Conservation (phyloP, 2,329 filamentous ascomycete species). For the Claviceps purpurea region DNA sequence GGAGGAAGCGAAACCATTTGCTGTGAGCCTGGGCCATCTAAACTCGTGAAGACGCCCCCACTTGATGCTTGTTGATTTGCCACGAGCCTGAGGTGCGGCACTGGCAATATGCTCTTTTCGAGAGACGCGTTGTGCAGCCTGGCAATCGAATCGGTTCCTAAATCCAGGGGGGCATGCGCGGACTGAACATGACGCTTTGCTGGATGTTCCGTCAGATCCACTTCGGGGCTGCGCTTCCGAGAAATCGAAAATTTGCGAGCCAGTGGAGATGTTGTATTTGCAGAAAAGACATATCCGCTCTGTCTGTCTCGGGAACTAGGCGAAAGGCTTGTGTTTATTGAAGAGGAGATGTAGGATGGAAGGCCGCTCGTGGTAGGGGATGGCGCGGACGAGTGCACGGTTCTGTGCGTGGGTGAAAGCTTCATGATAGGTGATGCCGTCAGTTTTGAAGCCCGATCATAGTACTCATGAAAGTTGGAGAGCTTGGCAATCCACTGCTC, state of each 20-base stretch:
- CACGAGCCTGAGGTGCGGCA: slow-evolving; percentile 58
- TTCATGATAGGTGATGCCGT: slow-evolving; percentile 28
- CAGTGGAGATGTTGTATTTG: slow-evolving; percentile 33
- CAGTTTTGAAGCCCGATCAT: slow-evolving; percentile 50
- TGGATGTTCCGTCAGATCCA: slow-evolving; percentile 37
- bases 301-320: slow-evolving; percentile 24
- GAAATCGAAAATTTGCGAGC: slow-evolving; percentile 32
- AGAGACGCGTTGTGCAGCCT: slow-evolving; percentile 11
- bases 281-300: slow-evolving; percentile 26
- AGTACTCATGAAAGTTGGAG: slow-evolving; percentile 70
- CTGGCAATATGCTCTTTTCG: slow-evolving; percentile 40
- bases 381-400: slow-evolving; percentile 31
- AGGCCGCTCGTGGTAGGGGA: slow-evolving; percentile 32
- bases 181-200: slow-evolving; percentile 33
- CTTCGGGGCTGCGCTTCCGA: slow-evolving; percentile 39
- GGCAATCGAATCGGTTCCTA: slow-evolving; percentile 6
- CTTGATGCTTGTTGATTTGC: slow-evolving; percentile 29
- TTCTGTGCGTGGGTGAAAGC: slow-evolving; percentile 25
- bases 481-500: slow-evolving; percentile 73
- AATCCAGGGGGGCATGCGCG: slow-evolving; percentile 8
- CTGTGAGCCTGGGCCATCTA: slow-evolving; percentile 19
- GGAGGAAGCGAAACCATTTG: slow-evolving; percentile 45
- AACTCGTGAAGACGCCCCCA: slow-evolving; percentile 27
- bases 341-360: slow-evolving; percentile 23
- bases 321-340: slow-evolving; percentile 23